These are phyloP conservation scores for Ceratocystis variospora DNA, from an alignment of 2,329 filamentous ascomycete genomes.

Conservation along the genomic window DNA sequence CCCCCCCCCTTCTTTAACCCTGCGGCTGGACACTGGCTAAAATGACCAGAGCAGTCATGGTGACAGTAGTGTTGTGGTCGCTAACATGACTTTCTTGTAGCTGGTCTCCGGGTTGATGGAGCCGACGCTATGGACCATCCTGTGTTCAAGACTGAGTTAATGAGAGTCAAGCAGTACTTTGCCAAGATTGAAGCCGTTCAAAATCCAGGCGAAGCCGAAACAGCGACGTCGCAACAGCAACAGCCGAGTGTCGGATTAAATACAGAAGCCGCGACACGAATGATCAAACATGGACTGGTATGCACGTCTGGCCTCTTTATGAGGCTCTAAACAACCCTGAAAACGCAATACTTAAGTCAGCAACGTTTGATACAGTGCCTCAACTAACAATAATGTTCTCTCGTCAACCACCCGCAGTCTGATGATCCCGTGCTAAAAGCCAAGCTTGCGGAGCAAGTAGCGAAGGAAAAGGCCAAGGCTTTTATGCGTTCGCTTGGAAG, in stretches of 20 bases:
- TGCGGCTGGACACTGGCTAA: too few relatives aligned
- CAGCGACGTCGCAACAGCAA: slow-evolving; percentile 24
- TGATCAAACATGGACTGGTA: slow-evolving; percentile 71
- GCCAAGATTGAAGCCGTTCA: slow-evolving; percentile 76
- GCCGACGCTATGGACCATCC: slow-evolving; percentile 71
- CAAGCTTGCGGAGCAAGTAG: slow-evolving; percentile 42
- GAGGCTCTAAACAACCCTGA: background rate
- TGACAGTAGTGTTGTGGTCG: background rate
- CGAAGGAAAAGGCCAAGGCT: slow-evolving; percentile 41
- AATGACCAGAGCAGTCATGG: background rate
- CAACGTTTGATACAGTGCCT: background rate
- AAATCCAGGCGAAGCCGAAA: slow-evolving; percentile 26
- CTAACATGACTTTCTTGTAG: slow-evolving; percentile 29
- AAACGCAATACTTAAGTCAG: background rate
- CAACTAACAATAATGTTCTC: background rate
- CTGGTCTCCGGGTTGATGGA: slow-evolving; percentile 64
- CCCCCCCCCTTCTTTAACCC: background rate
- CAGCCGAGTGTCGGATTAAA: slow-evolving; percentile 43
- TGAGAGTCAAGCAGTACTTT: slow-evolving; percentile 80
- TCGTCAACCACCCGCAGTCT: slow-evolving; percentile 25
- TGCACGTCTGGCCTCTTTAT: slow-evolving; percentile 22
- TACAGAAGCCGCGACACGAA: slow-evolving; percentile 63
- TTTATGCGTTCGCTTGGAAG: slow-evolving; percentile 33
- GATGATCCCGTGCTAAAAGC: slow-evolving; percentile 40
- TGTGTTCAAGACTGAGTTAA: slow-evolving; percentile 65